Base-by-base conservation (phyloP, 2,329 filamentous ascomycete genomes). In the Neophaeococcomyces mojaviensis region DNA sequence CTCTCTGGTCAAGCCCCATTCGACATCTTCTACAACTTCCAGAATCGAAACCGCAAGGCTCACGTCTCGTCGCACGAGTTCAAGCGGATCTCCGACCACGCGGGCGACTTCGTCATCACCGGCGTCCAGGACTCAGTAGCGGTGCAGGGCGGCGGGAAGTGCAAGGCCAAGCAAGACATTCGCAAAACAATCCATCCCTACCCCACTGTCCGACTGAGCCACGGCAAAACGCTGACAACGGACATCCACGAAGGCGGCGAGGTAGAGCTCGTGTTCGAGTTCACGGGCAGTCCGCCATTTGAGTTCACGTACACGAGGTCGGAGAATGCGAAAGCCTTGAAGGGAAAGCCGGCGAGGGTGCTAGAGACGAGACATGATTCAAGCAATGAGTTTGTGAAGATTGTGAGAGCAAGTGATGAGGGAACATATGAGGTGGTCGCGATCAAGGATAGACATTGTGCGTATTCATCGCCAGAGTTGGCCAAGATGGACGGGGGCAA, bases 221-320 rank as follows among this genome's bases (percentile, higher is more conserved):
- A 87, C 59, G 94, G 94, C 24, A 78, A 78, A 51, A 82, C 86
- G 49, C 79, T 82, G 5, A 81, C 85, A 55, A 82, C 94, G 30
- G 92, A 97, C 61, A 98, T 98, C 52, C 94, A 97, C 64, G 90
- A 98, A 70, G 92, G 92, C 56, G 88, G 88, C 51, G 86, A 94
- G 62, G 88, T 92, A 1, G 87, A 96, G 61, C 88, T 98, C 43
- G 70, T 88, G 6, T 97, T 98, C 58, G 86, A 95, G 59, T 98
- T 98, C 68, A 89, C 86, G 71, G 92, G 94, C 47, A 89, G 86
- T 4, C 88, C 92, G 51, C 92, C 92, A 1, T 98, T 98, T 60
- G 92, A 97, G 67, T 98, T 97, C 62, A 96, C 90, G 47, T 75
- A 64, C 64, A 97, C 88, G 16, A 78, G 92, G 51, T 92, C 84